These are phyloP conservation scores for Catharanthus roseus DNA, from an alignment of 257 asterid species.

Conservation along the genomic window DNA sequence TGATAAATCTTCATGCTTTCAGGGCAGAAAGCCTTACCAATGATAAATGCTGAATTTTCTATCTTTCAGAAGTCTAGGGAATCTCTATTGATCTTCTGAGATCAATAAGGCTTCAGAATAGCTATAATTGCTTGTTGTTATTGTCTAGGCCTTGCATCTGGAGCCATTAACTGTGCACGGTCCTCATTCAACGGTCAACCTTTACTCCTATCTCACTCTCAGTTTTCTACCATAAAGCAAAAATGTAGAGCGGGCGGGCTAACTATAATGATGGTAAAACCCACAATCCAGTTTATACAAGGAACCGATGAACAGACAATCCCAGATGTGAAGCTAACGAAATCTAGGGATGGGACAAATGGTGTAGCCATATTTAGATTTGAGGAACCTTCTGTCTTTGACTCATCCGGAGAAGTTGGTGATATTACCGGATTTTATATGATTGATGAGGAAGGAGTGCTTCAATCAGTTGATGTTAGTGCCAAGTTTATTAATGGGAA, in stretches of 20 bases:
- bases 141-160: conserved; percentile 39
- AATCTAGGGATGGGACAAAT: conserved; percentile 82
- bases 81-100: background rate
- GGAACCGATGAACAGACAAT: conserved; percentile 82
- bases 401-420: conserved; percentile 81
- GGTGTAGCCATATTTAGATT: conserved; percentile 87
- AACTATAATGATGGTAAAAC: conserved; percentile 58
- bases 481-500: conserved; percentile 88
- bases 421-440: conserved; percentile 90
- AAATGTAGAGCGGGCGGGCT: conserved; percentile 23
- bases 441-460: conserved; percentile 89
- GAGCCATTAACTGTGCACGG: conserved; percentile 32
- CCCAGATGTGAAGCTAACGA: conserved; percentile 90
- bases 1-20: background rate
- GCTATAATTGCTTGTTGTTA: conserved; percentile 7
- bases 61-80: background rate
- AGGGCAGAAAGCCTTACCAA: background rate
- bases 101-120: background rate
- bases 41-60: background rate
- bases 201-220: conserved; percentile 31
- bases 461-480: conserved; percentile 81
- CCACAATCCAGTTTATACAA: conserved; percentile 83
- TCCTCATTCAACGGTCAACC: conserved; percentile 70
- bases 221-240: conserved; percentile 20
- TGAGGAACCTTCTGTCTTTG: conserved; percentile 81